phyloP scores from a whole-genome alignment of 2,329 filamentous ascomycete species.

The Zasmidium citrigriseum region DNA sequence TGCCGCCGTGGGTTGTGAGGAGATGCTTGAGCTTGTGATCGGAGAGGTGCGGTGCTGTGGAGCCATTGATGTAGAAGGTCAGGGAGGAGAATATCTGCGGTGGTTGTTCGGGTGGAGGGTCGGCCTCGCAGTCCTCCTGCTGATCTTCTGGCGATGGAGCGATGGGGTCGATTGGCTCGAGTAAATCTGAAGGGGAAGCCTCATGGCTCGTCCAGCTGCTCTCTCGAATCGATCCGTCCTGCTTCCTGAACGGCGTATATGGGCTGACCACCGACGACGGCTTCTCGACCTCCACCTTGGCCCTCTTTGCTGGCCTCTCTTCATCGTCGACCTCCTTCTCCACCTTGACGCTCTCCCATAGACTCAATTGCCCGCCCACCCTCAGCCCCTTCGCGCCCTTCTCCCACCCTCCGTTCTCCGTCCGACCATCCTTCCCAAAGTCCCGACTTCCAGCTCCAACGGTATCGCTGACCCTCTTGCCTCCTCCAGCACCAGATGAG shows the following conservation, averaged over 20 bases:
- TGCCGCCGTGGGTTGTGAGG: slow-evolving; percentile 72
- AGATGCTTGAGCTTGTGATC: slow-evolving; percentile 84
- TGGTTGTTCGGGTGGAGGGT: neutral
- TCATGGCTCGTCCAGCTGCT: slow-evolving; percentile 36
- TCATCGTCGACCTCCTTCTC: slow-evolving; percentile 21
- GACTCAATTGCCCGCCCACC: slow-evolving; percentile 47
- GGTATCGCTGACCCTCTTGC: slow-evolving; percentile 63
- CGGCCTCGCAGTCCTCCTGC: neutral
- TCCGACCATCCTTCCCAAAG: slow-evolving; percentile 52
- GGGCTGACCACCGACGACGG: slow-evolving; percentile 32
- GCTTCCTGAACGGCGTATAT: slow-evolving; percentile 32
- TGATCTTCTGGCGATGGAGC: neutral
- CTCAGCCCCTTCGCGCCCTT: slow-evolving; percentile 51
- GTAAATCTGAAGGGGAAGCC: slow-evolving; percentile 31
- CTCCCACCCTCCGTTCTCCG: slow-evolving; percentile 56
- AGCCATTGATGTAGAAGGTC: slow-evolving; percentile 84
- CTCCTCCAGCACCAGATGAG: slow-evolving; percentile 55
- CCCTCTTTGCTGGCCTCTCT: slow-evolving; percentile 18
- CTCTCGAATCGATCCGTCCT: slow-evolving; percentile 32
- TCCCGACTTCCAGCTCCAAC: slow-evolving; percentile 65
- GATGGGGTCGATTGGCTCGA: slow-evolving; percentile 26
- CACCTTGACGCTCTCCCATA: slow-evolving; percentile 34
- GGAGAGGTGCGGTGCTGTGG: slow-evolving; percentile 74
- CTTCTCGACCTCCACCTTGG: slow-evolving; percentile 17
- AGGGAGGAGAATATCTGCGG: slow-evolving; percentile 59